Conservation (phyloP, 176 grass and related monocot species). For the Triticum timopheevii region DNA sequence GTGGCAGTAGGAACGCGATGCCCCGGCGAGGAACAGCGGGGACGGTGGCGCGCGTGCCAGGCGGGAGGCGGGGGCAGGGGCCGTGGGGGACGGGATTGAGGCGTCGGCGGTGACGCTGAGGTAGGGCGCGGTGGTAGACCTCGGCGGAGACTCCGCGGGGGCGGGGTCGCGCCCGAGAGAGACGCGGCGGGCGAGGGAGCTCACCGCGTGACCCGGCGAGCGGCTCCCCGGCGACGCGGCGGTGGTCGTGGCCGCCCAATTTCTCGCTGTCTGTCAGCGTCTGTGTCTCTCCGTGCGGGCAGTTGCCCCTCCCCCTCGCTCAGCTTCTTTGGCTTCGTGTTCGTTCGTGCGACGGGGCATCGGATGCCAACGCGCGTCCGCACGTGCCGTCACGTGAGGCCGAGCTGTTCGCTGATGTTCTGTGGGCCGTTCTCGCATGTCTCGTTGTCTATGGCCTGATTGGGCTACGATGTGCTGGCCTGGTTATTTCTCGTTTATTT, state of each 20-base stretch:
- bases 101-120: background rate
- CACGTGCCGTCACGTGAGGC: constrained; percentile 30
- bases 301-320: constrained; percentile 10
- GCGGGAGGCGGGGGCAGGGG: background rate
- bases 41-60: background rate
- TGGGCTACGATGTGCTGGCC: background rate
- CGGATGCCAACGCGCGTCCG: constrained; percentile 9
- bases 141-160: background rate
- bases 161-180: background rate
- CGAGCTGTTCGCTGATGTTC: background rate
- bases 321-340: constrained; percentile 3
- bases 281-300: constrained; percentile 20
- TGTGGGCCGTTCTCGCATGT: background rate
- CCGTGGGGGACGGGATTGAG: background rate
- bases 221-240: background rate
- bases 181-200: background rate
- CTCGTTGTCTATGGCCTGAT: background rate
- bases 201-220: constrained; percentile 1
- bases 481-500: background rate
- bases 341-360: constrained; percentile 5
- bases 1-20: background rate
- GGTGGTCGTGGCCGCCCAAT: background rate
- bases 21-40: background rate
- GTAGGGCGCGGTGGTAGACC: background rate
- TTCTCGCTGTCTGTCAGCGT: background rate